Percentiles rank a stretch among this genome's conserved stretches.
Conservation (phyloP, 2,329 filamentous ascomycete genomes). For the Ophiostoma himal-ulmi region DNA sequence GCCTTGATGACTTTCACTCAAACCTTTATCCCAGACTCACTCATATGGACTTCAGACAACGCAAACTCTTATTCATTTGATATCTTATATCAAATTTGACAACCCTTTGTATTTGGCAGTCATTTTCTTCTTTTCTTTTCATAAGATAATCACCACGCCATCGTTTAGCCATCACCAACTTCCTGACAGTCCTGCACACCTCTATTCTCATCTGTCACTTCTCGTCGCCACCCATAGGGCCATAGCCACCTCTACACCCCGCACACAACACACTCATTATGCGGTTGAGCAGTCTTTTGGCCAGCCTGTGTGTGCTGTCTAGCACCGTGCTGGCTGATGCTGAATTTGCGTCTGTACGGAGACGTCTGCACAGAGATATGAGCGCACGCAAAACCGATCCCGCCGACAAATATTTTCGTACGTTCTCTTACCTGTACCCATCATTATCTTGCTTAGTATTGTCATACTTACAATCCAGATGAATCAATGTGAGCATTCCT, state of each 20-base stretch:
- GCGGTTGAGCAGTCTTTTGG: neutral
- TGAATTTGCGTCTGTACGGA: slow-evolving; percentile 26
- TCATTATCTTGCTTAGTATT: neutral
- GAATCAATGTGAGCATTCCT: slow-evolving; percentile 19
- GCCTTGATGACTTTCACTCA: neutral
- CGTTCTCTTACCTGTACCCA: neutral
- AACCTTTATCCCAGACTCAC: neutral
- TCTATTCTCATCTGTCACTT: neutral
- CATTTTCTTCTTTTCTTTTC: too few species aligned
- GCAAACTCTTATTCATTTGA: neutral
- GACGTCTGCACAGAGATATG: slow-evolving; percentile 29
- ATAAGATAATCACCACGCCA: neutral
- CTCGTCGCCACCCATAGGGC: neutral
- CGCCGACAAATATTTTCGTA: slow-evolving; percentile 36
- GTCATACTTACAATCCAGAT: slow-evolving; percentile 12
- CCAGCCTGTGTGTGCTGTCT: slow-evolving; percentile 18
- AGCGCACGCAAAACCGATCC: slow-evolving; percentile 22
- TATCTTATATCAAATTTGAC: neutral
- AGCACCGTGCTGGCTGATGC: slow-evolving; percentile 24
- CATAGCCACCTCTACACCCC: neutral
- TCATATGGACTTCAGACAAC: neutral
- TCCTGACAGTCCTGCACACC: neutral
- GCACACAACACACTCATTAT: neutral
- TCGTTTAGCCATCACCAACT: neutral
- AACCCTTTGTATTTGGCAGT: neutral